phyloP scores from a whole-genome alignment of 1,284 basidiomycete genomes.

The Ustilago shanxiensis region DNA sequence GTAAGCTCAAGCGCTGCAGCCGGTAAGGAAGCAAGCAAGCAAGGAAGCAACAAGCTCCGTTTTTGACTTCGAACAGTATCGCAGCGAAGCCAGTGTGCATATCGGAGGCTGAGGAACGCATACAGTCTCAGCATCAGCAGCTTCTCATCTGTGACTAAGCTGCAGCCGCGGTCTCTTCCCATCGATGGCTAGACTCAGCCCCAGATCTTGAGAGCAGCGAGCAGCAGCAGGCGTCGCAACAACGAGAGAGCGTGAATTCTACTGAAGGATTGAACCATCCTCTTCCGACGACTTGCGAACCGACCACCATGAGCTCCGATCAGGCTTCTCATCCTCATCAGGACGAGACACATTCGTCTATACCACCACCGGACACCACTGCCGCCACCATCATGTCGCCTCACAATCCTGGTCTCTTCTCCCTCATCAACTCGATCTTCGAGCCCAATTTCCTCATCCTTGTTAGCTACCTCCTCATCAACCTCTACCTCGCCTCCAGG shows the following conservation, averaged over 20 bases:
- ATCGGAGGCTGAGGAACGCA: background rate
- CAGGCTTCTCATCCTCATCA: no score
- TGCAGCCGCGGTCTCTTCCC: no score
- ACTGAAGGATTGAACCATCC: no score
- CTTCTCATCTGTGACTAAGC: no score
- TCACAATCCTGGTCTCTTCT: constrained; percentile 27
- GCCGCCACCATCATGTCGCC: constrained; percentile 22
- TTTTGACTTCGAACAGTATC: background rate
- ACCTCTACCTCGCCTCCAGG: constrained; percentile 27
- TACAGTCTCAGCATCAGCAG: background rate
- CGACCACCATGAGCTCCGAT: constrained; percentile 19
- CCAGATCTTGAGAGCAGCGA: no score
- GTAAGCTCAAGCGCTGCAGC: constrained; percentile 1
- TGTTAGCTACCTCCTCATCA: constrained; percentile 45
- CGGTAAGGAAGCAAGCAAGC: no score
- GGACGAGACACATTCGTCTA: no score
- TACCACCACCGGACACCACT: background rate
- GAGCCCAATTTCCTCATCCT: constrained; percentile 58
- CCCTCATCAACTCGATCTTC: constrained; percentile 39
- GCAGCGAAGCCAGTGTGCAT: background rate
- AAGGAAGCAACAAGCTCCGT: background rate
- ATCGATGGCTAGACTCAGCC: no score
- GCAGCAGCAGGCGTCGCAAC: no score
- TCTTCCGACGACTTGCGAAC: no score
- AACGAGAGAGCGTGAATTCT: no score